These are phyloP conservation scores for Xylariaceae sp. DNA, from an alignment of 2,329 filamentous ascomycete genomes.

Conservation along the genomic window DNA sequence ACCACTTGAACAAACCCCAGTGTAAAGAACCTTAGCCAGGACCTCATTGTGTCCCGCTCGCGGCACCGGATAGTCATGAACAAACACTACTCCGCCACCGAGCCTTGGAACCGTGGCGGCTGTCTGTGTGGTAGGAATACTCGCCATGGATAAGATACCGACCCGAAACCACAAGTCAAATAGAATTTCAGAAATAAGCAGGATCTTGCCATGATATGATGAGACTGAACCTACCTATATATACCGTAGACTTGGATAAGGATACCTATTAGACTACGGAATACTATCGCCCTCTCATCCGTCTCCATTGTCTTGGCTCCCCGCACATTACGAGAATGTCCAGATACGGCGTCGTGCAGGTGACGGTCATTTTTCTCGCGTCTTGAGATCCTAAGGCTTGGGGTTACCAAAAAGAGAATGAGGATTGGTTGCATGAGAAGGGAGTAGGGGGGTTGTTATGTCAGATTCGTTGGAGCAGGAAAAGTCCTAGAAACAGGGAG, in stretches of 20 bases:
- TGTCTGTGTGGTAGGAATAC: slow-evolving; percentile 29
- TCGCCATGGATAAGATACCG: slow-evolving; percentile 1
- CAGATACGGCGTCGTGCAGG: background rate
- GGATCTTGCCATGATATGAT: background rate
- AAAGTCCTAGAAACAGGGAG: background rate
- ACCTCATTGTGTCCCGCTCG: slow-evolving; percentile 37
- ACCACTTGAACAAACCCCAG: slow-evolving; percentile 42
- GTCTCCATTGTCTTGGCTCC: background rate
- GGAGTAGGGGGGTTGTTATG: background rate
- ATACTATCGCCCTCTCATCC: background rate
- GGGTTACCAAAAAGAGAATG: background rate
- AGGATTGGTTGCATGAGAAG: background rate
- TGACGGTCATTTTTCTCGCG: background rate
- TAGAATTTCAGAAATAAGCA: background rate
- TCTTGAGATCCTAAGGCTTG: background rate
- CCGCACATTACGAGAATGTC: background rate
- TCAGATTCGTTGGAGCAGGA: background rate
- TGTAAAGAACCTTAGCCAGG: slow-evolving; percentile 41
- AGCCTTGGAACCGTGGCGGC: slow-evolving; percentile 38
- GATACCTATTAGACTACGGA: too few relatives aligned
- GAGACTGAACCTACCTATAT: too few relatives aligned
- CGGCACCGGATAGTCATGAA: slow-evolving; percentile 37
- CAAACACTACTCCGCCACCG: slow-evolving; percentile 35
- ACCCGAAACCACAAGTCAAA: background rate
- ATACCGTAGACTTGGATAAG: too few relatives aligned